Evolutionary conservation across 2,329 filamentous ascomycete species (phyloP), one percentile per base, ranked within the genome.

Genomic region (Fusarium compactum): DNA sequence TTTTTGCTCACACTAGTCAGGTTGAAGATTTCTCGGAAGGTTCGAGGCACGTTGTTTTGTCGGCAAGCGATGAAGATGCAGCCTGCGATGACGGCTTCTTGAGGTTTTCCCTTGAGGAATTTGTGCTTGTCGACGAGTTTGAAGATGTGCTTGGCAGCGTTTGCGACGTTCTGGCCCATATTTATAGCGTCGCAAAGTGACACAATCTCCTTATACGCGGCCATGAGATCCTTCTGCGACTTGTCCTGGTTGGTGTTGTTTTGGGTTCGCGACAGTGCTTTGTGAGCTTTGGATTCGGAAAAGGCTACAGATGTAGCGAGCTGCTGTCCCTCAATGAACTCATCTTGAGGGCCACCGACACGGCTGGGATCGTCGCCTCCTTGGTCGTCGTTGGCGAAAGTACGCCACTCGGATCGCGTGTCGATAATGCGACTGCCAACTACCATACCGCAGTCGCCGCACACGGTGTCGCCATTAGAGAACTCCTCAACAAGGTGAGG

Each of bases 31-130:
- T 99, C 97, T 51, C 92, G 90, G 83, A 99, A 99, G 6, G 94
- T 97, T 71, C 96, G 92, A 7, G 93, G 91, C 30, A 95, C 91
- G 67, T 90, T 89, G 77, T 93, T 92, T 81, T 98, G 94, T 46
- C 96, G 94, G 80, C 95, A 98, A 43, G 96, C 94, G 75, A 99
- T 95, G 85, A 99, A 98, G 81, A 99, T 96, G 82, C 95, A 98
- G 9, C 95, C 94, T 8, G 96, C 96, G 72, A 98, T 95, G 73
- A 99, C 92, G 59, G 93, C 93, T 74, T 98, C 95, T 78, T 95
- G 92, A 1, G 93, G 92, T 82, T 99, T 99, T 78, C 95, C 95
- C 83, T 97, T 97, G 87, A 98, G 94, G 59, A 94, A 87, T 80
- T 95, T 95, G 77, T 91, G 91, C 81, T 99, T 96, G 75, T 97